Percentiles rank a stretch among this genome's conserved stretches.
Evolutionary conservation across 805 yeast species (phyloP).

Genomic region (Candida berthetii): DNA sequence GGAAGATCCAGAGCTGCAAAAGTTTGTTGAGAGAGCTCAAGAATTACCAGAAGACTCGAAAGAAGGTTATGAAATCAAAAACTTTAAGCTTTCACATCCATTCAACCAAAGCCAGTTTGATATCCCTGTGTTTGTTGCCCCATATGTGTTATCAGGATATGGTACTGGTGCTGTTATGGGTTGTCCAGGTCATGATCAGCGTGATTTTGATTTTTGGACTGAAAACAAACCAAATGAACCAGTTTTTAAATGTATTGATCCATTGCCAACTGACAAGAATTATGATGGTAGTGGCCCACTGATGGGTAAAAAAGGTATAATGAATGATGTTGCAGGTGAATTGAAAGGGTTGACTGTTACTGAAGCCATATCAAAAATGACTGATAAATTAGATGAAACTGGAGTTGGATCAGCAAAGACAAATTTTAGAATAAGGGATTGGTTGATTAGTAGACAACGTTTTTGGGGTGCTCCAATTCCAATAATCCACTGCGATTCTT

Average conservation of each 20-base stretch:
- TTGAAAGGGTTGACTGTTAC: conserved; percentile 42
- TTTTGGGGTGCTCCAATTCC: conserved; percentile 99
- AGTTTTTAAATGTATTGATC: conserved; percentile 12
- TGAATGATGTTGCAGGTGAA: conserved; percentile 40
- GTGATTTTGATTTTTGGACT: conserved; percentile 82
- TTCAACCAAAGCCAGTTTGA: conserved; percentile 28
- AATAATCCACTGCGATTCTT: conserved; percentile 74
- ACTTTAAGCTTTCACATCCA: conserved; percentile 52
- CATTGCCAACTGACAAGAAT: conserved; percentile 6
- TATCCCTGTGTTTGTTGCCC: conserved; percentile 83
- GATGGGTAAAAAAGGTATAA: conserved; percentile 35
- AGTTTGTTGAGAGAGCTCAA: conserved; percentile 37
- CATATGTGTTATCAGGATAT: conserved; percentile 78
- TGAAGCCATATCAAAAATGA: conserved; percentile 47
- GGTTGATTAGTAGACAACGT: conserved; percentile 92
- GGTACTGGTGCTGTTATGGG: conserved; percentile 98
- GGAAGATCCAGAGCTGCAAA: conserved; percentile 31
- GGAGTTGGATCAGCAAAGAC: conserved; percentile 41
- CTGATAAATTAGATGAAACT: conserved; percentile 29
- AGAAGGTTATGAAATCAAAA: conserved; percentile 50
- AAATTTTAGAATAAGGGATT: conserved; percentile 73
- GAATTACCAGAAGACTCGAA: conserved; percentile 40
- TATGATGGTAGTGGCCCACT: conserved; percentile 24
- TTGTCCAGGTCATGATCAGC: conserved; percentile 86
- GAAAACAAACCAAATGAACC: conserved; percentile 41